Percentiles rank a stretch among this genome's conserved stretches.
phyloP scores from a whole-genome alignment of 208 protist genomes.

The Acanthamoeba royreba region DNA sequence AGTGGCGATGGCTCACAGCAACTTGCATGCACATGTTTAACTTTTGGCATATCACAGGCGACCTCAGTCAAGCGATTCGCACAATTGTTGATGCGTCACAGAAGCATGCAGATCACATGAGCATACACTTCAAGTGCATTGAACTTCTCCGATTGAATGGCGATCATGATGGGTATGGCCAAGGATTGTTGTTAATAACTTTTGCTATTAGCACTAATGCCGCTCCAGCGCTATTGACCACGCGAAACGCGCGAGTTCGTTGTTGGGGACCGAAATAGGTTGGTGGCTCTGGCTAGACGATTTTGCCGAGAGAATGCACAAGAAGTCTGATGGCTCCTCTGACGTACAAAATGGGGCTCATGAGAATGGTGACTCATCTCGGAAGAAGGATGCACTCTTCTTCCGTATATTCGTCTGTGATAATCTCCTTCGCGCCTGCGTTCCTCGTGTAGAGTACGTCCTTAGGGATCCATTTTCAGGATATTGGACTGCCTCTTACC shows the following conservation, averaged over 20 bases:
- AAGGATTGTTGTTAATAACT: too few relatives aligned
- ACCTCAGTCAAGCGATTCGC: background rate
- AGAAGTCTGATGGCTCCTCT: background rate
- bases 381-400: background rate
- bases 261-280: background rate
- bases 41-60: too few relatives aligned
- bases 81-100: background rate
- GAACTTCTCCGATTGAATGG: background rate
- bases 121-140: background rate
- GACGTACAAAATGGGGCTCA: background rate
- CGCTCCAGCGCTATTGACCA: background rate
- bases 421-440: background rate
- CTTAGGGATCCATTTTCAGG: background rate
- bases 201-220: too few relatives aligned
- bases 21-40: too few relatives aligned
- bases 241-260: background rate
- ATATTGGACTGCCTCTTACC: too few relatives aligned
- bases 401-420: background rate
- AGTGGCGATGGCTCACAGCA: background rate
- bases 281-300: background rate
- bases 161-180: background rate
- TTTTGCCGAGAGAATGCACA: background rate
- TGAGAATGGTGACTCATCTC: background rate
- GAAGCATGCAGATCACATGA: background rate
- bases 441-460: background rate